These are phyloP conservation scores for Aristolochia fimbriata DNA, from an alignment of 164 flowering plant species.

Conservation along the genomic window DNA sequence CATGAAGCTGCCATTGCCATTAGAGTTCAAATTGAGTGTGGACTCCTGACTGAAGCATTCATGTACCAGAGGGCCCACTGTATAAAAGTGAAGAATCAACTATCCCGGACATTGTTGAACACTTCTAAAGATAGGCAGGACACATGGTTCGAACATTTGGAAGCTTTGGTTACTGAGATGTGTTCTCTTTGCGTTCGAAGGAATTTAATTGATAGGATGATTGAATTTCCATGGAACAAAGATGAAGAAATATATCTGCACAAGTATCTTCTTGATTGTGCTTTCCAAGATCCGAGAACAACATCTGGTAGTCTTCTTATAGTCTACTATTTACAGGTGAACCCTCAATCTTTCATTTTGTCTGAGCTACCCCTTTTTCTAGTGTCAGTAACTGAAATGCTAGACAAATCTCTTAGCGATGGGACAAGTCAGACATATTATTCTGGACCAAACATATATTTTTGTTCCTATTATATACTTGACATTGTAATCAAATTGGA, in stretches of 20 bases:
- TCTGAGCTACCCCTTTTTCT: too few species aligned
- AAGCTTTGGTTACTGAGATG: constrained; percentile 73
- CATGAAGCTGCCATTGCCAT: constrained; percentile 76
- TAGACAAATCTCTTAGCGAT: too few species aligned
- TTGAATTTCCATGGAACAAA: constrained; percentile 90
- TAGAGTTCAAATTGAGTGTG: constrained; percentile 88
- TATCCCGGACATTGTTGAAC: constrained; percentile 25
- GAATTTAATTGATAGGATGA: constrained; percentile 69
- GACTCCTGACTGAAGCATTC: constrained; percentile 87
- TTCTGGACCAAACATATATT: too few species aligned
- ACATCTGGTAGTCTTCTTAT: constrained; percentile 78
- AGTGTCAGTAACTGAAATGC: too few species aligned
- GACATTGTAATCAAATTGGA: too few species aligned
- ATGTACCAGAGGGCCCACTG: constrained; percentile 75
- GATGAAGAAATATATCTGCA: constrained; percentile 85
- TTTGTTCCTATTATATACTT: too few species aligned
- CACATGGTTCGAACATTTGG: constrained; percentile 53
- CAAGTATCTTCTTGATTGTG: constrained; percentile 66
- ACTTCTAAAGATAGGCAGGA: constrained; percentile 17
- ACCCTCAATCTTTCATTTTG: too few species aligned
- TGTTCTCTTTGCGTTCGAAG: constrained; percentile 83
- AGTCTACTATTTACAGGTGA: constrained; percentile 89
- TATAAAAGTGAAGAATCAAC: constrained; percentile 48
- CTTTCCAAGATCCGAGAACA: constrained; percentile 49
- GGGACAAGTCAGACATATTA: too few species aligned